These are phyloP conservation scores for Phlebopus sp. DNA, from an alignment of 1,284 basidiomycete genomes.

Conservation along the genomic window DNA sequence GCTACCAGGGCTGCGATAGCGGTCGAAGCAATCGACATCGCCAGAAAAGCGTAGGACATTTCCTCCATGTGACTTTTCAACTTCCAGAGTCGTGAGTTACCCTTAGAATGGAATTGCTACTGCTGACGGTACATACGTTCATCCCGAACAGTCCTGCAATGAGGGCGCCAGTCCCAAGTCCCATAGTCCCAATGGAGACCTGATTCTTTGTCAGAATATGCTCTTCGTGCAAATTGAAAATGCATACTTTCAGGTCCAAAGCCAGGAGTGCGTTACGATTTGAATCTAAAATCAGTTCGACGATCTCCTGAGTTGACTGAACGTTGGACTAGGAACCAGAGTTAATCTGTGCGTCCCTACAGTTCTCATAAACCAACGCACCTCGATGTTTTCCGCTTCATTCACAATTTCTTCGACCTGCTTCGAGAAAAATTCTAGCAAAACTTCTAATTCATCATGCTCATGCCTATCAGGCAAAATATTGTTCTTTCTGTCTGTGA, in stretches of 20 bases:
- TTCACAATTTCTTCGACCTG: conserved; percentile 95
- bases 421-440: conserved; percentile 92
- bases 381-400: conserved; percentile 86
- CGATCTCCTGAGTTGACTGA: conserved; percentile 95
- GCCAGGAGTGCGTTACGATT: conserved; percentile 93
- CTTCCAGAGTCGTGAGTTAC: conserved; percentile 36
- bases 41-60: conserved; percentile 65
- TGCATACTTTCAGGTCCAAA: conserved; percentile 79
- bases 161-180: conserved; percentile 90
- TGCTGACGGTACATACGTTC: conserved; percentile 66
- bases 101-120: conserved; percentile 20
- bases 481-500: conserved; percentile 74
- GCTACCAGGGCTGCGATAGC: conserved; percentile 55
- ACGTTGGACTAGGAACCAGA: conserved; percentile 69
- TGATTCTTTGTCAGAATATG: conserved; percentile 24
- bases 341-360: conserved; percentile 4
- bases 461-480: conserved; percentile 61
- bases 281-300: conserved; percentile 94
- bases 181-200: conserved; percentile 94
- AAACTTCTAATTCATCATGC: conserved; percentile 90
- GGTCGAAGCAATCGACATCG: conserved; percentile 56
- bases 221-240: conserved; percentile 3
- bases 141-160: conserved; percentile 93
- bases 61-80: conserved; percentile 67
- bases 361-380: conserved; percentile 33